These are phyloP conservation scores for Scleroderma citrinum DNA, from an alignment of 768 basidiomycete genomes.

Conservation along the genomic window DNA sequence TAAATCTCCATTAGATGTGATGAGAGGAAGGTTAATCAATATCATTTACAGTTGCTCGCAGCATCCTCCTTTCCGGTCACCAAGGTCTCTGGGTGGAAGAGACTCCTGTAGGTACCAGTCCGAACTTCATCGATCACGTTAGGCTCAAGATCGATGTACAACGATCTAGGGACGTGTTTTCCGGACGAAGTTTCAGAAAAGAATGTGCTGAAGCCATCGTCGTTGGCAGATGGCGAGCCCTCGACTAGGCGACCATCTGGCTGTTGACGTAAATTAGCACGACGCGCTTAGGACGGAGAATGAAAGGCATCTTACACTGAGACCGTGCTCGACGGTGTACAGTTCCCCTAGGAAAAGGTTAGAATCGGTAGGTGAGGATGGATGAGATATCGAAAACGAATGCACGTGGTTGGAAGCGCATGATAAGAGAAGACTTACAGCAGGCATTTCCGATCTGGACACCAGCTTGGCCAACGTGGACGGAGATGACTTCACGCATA, in stretches of 20 bases:
- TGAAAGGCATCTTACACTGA: slow-evolving; percentile 56
- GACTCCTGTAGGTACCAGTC: slow-evolving; percentile 89
- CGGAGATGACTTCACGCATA: slow-evolving; percentile 96
- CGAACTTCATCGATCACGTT: slow-evolving; percentile 98
- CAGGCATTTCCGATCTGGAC: slow-evolving; percentile 98
- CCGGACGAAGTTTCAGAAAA: slow-evolving; percentile 97
- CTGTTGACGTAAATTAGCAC: slow-evolving; percentile 38
- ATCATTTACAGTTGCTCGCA: slow-evolving; percentile 87
- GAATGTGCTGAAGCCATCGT: slow-evolving; percentile 97
- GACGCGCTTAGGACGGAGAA: slow-evolving; percentile 3
- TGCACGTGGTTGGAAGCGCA: slow-evolving; percentile 1
- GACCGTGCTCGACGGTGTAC: slow-evolving; percentile 97
- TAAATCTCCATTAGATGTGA: slow-evolving; percentile 3
- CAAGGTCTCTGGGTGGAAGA: slow-evolving; percentile 99
- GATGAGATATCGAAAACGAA: background rate
- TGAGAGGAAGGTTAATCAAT: background rate
- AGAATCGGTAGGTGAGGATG: background rate
- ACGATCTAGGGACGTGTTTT: slow-evolving; percentile 94
- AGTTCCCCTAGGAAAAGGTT: slow-evolving; percentile 72
- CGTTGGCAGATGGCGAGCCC: slow-evolving; percentile 64
- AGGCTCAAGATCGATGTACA: slow-evolving; percentile 96
- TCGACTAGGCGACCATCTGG: slow-evolving; percentile 91
- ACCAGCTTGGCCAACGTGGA: slow-evolving; percentile 99
- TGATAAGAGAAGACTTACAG: slow-evolving; percentile 55
- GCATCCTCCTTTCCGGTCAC: slow-evolving; percentile 99